These are phyloP conservation scores for Cercospora janseana DNA, from an alignment of 2,329 filamentous ascomycete species.

Conservation along the genomic window DNA sequence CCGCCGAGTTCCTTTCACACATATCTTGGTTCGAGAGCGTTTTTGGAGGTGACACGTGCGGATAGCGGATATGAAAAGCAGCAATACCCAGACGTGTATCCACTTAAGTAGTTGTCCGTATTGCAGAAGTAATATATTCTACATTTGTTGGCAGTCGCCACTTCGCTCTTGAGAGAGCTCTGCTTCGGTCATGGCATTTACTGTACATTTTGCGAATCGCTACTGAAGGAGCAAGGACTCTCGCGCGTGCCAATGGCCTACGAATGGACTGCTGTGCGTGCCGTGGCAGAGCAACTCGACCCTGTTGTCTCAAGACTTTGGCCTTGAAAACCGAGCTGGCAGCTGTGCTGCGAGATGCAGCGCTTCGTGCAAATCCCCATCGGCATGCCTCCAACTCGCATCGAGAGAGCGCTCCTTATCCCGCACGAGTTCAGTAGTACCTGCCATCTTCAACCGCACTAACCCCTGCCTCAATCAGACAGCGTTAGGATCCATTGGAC, in stretches of 20 bases:
- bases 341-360: no score
- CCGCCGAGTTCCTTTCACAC: constrained; percentile 18
- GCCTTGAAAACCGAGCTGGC: no score
- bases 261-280: no score
- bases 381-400: neutral
- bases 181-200: neutral
- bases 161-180: neutral
- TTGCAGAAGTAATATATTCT: constrained; percentile 24
- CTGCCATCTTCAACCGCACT: no score
- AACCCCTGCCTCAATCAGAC: constrained; percentile 48
- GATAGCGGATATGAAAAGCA: constrained; percentile 24
- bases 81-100: constrained; percentile 28
- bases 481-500: constrained; percentile 50
- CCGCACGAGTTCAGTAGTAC: no score
- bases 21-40: constrained; percentile 21
- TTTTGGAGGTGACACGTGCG: constrained; percentile 11
- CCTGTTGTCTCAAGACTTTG: no score
- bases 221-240: no score
- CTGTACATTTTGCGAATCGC: no score
- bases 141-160: constrained; percentile 4
- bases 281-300: no score
- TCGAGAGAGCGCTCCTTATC: neutral
- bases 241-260: no score
- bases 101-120: constrained; percentile 23
- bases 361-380: no score